Evolutionary conservation across 2,329 filamentous ascomycete species (phyloP), one percentile per base, ranked within the genome.

Genomic region (Aspergillus sp.): DNA sequence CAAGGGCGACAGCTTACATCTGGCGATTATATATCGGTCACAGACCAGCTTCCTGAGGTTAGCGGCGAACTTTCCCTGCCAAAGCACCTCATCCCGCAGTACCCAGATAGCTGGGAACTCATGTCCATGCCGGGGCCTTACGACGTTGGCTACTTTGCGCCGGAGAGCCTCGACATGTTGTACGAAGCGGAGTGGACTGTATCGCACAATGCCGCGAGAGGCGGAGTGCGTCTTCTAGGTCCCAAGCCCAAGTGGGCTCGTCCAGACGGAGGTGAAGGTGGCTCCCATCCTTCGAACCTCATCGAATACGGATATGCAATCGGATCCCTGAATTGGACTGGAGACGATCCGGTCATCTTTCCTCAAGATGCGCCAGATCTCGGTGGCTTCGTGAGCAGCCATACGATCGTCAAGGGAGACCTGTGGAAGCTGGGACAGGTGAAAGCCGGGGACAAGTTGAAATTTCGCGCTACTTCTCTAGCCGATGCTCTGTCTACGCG

Each of bases 371-470:
- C 81, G 54, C 87, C 86, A 0, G 85, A 87, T 64, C 82, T 88
- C 61, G 86, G 87, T 7, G 86, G 86, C 0, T 87, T 89, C 61
- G 79, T 87, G 0, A 85, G 81, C 34, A 82, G 79, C 13, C 81
- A 82, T 2, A 88, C 85, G 0, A 78, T 87, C 13, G 79, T 86
- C 31, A 82, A 81, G 61, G 85, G 81, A 1, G 85, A 88, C 54
- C 80, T 83, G 68, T 88, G 85, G 85, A 86, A 87, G 67, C 68
- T 89, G 11, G 87, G 87, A 0, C 86, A 89, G 69, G 73, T 89
- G 30, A 85, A 85, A 63, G 82, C 87, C 2, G 86, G 86, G 4
- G 83, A 87, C 66, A 83, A 77, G 2, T 64, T 88, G 47, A 79
- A 78, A 47, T 85, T 84, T 63, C 76, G 77, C 48, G 77, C 80